Evolutionary conservation across 108 stramenopile genomes (phyloP).

Genomic region (Nannochloropsis salina): DNA sequence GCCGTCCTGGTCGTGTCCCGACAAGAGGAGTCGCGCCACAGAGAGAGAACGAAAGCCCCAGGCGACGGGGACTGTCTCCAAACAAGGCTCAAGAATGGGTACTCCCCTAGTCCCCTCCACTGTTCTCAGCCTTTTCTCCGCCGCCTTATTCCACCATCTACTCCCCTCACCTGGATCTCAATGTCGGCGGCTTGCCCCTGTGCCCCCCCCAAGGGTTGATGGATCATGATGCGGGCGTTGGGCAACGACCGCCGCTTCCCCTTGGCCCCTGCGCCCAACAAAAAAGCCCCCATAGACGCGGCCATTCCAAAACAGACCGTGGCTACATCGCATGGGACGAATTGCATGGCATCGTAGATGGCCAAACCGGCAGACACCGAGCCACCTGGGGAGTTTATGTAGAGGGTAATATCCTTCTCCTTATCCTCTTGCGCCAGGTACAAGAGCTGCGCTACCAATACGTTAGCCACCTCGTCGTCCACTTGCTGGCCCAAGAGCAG

Average conservation of each 20-base stretch:
- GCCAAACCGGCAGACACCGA: conserved; percentile 81
- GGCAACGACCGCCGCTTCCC: conserved; percentile 81
- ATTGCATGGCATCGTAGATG: conserved; percentile 93
- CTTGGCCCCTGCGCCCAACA: conserved; percentile 76
- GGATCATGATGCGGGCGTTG: conserved; percentile 95
- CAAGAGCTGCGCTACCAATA: conserved; percentile 57
- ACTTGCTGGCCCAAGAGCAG: conserved; percentile 77
- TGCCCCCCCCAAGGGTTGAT: conserved; percentile 92
- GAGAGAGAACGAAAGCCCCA: no score
- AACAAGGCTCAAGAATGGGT: no score
- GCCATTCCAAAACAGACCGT: conserved; percentile 98
- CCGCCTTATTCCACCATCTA: neutral
- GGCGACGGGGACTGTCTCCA: no score
- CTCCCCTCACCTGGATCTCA: conserved; percentile 61
- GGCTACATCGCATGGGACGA: conserved; percentile 83
- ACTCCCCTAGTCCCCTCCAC: no score
- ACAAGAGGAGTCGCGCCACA: no score
- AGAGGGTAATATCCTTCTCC: conserved; percentile 83
- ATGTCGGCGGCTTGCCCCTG: conserved; percentile 92
- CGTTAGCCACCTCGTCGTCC: conserved; percentile 89
- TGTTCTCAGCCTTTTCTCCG: neutral
- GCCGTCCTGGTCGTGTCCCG: no score
- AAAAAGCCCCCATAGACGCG: conserved; percentile 89
- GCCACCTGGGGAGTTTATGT: conserved; percentile 91
- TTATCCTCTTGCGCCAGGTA: conserved; percentile 91